These are phyloP conservation scores for Lachnellula suecica DNA, from an alignment of 2,329 filamentous ascomycete species.

Conservation along the genomic window DNA sequence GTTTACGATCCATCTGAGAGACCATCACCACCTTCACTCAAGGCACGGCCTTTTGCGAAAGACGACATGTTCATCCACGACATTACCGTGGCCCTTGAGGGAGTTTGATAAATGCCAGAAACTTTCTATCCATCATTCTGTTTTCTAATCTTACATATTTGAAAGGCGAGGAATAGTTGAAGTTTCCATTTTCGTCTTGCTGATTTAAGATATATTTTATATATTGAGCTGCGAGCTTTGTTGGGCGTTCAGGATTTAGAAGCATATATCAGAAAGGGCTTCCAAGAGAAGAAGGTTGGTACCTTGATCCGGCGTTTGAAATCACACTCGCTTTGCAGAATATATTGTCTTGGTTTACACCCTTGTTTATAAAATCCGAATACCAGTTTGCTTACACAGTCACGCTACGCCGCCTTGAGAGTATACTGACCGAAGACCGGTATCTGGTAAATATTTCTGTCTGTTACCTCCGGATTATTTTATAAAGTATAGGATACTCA, in stretches of 20 bases:
- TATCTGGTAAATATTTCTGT: too few species aligned
- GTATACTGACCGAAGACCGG: too few species aligned
- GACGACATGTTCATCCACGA: constrained; percentile 13
- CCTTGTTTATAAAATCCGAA: neutral
- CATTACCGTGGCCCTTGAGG: constrained; percentile 11
- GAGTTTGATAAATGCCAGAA: constrained; percentile 3
- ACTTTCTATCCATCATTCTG: too few species aligned
- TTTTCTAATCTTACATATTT: neutral
- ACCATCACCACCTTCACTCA: constrained; percentile 1
- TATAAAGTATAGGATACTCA: too few species aligned
- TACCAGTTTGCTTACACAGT: neutral
- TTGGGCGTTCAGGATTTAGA: neutral
- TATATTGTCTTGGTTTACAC: neutral
- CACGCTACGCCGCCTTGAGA: neutral
- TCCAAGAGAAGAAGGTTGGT: neutral
- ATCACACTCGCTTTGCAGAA: neutral
- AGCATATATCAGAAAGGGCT: too few species aligned
- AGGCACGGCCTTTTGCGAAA: constrained; percentile 4
- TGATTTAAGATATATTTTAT: too few species aligned
- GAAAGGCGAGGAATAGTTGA: too few species aligned
- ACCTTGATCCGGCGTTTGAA: neutral
- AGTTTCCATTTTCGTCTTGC: too few species aligned
- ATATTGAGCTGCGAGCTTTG: too few species aligned
- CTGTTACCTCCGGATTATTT: too few species aligned
- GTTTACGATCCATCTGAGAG: constrained; percentile 2